Base-by-base conservation (phyloP, 345 rosid genomes). In the Eucalyptus regnans region DNA sequence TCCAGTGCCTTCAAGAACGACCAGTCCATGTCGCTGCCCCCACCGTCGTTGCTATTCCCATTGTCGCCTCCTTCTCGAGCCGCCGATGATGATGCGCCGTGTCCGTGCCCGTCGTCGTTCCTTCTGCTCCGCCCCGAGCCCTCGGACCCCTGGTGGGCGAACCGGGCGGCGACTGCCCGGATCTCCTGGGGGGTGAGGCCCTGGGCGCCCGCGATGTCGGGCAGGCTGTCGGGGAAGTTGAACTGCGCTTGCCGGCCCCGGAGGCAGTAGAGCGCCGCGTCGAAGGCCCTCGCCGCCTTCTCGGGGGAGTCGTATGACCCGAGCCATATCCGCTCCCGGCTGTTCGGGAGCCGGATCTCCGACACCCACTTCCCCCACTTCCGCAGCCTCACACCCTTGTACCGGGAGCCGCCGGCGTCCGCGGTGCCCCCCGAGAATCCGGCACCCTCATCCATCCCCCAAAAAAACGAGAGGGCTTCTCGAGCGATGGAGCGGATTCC, bases 301-400 rank as follows among this genome's bases (percentile, higher is more conserved):
- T 93, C 95, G 1, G 99, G 91, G 4, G 95, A 86, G 86, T 96
- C 96, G 44, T 91, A 95, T 0, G 99, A 97, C 20, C 99, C 99
- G 22, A 97, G 87, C 99, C 99, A 97, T 54, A 97, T 97, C 25
- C 99, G 92, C 37, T 96, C 97, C 4, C 99, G 94, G 93, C 99
- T 95, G 86, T 97, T 96, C 1, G 99, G 99, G 6, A 97, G 97
- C 90, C 99, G 92, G 81, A 97, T 95, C 91, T 97, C 99, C 4
- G 99, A 96, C 87, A 97, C 99, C 97, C 97, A 97, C 87, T 95
- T 97, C 3, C 99, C 99, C 99, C 99, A 96, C 87, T 96, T 96
- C 88, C 99, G 90, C 96, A 95, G 96, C 22, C 99, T 31, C 18
- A 97, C 99, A 14, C 99, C 99, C 50, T 92, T 97, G 93, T 95